Evolutionary conservation across 306 rosid species (phyloP).

Genomic region (Psophocarpus tetragonolobus): DNA sequence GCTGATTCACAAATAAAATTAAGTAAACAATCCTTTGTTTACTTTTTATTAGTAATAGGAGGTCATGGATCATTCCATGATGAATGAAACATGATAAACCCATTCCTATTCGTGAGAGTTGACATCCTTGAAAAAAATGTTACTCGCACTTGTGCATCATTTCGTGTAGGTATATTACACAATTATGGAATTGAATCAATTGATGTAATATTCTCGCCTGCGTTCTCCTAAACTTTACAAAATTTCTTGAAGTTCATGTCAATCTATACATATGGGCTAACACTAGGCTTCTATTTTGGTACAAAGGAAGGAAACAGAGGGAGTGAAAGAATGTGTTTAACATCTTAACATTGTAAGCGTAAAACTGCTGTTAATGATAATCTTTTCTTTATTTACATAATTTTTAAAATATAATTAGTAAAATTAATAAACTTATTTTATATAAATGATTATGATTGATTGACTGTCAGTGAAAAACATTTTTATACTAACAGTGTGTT

Average conservation of each 20-base stretch:
- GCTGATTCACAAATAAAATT: constrained; percentile 19
- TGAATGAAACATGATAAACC: neutral
- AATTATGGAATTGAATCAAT: neutral
- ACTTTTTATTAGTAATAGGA: neutral
- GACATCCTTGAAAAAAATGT: neutral
- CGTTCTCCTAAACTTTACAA: neutral
- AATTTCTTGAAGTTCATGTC: neutral
- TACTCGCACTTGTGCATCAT: neutral
- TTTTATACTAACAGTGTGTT: too few relatives aligned
- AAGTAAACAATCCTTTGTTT: constrained; percentile 28
- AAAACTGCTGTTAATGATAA: too few relatives aligned
- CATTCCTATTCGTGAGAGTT: neutral
- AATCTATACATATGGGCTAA: too few relatives aligned
- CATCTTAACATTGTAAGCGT: too few relatives aligned
- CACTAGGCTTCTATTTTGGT: too few relatives aligned
- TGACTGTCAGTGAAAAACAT: too few relatives aligned
- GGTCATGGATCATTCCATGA: neutral
- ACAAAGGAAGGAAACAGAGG: too few relatives aligned
- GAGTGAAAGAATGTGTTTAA: too few relatives aligned
- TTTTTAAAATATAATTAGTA: too few relatives aligned
- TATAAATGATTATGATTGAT: too few relatives aligned
- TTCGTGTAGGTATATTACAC: neutral
- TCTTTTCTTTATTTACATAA: too few relatives aligned
- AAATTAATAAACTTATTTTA: too few relatives aligned
- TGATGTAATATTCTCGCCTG: neutral